Percentiles rank a stretch among this genome's conserved stretches.
Conservation (phyloP, 805 yeast genomes). For the Diddensiella transvaalensis region DNA sequence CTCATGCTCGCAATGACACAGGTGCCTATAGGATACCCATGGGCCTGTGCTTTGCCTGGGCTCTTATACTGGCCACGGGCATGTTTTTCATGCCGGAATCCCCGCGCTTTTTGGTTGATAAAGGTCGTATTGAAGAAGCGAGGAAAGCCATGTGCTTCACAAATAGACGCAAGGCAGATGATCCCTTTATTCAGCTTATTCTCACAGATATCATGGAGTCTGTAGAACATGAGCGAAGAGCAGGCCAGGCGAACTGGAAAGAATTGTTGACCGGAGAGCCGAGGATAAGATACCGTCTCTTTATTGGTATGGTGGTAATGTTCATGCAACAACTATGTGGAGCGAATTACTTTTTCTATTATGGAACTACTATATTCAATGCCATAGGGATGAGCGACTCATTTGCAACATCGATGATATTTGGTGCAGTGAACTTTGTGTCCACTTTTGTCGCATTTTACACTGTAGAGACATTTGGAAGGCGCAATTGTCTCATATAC, state of each 20-base stretch:
- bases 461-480: slow-evolving; percentile 50
- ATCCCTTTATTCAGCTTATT: slow-evolving; percentile 34
- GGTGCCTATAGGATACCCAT: slow-evolving; percentile 74
- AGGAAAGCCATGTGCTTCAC: slow-evolving; percentile 51
- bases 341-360: slow-evolving; percentile 64
- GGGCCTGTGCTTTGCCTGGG: slow-evolving; percentile 69
- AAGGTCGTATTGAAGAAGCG: slow-evolving; percentile 56
- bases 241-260: slow-evolving; percentile 50
- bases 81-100: slow-evolving; percentile 68
- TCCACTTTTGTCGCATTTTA: slow-evolving; percentile 48
- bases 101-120: slow-evolving; percentile 65
- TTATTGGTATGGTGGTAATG: slow-evolving; percentile 46
- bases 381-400: slow-evolving; percentile 45
- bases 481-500: slow-evolving; percentile 43
- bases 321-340: slow-evolving; percentile 63
- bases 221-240: slow-evolving; percentile 45
- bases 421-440: slow-evolving; percentile 51
- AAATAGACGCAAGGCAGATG: slow-evolving; percentile 31
- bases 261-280: slow-evolving; percentile 51
- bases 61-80: slow-evolving; percentile 56
- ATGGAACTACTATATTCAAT: slow-evolving; percentile 55
- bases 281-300: slow-evolving; percentile 35
- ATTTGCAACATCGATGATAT: slow-evolving; percentile 50
- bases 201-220: slow-evolving; percentile 41
- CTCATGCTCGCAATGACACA: slow-evolving; percentile 41